A percentile compares a stretch with the other conserved stretches of the same genome.
Conservation (phyloP, 2,329 filamentous ascomycete genomes). For the Shiraia sp. region DNA sequence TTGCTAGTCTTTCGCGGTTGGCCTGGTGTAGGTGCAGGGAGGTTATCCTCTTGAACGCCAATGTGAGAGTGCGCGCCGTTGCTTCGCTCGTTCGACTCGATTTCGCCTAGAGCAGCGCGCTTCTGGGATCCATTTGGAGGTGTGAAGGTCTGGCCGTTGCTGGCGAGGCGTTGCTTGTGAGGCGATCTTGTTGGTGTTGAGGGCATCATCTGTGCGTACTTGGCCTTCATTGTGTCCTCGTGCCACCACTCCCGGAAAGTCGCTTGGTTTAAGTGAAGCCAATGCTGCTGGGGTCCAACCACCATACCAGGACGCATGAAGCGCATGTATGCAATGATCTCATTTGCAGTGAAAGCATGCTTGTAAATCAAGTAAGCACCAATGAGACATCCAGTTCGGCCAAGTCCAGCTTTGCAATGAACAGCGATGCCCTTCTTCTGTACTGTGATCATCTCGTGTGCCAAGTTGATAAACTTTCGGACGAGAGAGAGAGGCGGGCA, state of each 20-base stretch:
- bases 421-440: conserved; percentile 94
- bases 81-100: conserved; percentile 74
- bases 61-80: conserved; percentile 52
- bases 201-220: conserved; percentile 66
- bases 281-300: conserved; percentile 97
- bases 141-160: conserved; percentile 74
- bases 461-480: conserved; percentile 89
- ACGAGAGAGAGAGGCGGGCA: conserved; percentile 90
- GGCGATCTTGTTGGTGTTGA: conserved; percentile 61
- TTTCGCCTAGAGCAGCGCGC: conserved; percentile 88
- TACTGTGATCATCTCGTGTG: conserved; percentile 90
- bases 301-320: conserved; percentile 99
- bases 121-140: conserved; percentile 79
- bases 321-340: conserved; percentile 96
- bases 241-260: conserved; percentile 98
- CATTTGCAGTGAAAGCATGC: conserved; percentile 95
- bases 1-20: conserved; percentile 90
- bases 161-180: conserved; percentile 56
- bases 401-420: conserved; percentile 96
- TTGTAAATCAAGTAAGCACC: conserved; percentile 97
- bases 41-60: conserved; percentile 81
- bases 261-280: conserved; percentile 95
- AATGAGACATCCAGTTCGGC: conserved; percentile 93
- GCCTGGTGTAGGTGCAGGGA: conserved; percentile 92
- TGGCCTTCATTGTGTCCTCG: conserved; percentile 77